Evolutionary conservation across 2,329 filamentous ascomycete species (phyloP), one percentile per base, ranked within the genome.

Genomic region (Aquanectria penicillioides): DNA sequence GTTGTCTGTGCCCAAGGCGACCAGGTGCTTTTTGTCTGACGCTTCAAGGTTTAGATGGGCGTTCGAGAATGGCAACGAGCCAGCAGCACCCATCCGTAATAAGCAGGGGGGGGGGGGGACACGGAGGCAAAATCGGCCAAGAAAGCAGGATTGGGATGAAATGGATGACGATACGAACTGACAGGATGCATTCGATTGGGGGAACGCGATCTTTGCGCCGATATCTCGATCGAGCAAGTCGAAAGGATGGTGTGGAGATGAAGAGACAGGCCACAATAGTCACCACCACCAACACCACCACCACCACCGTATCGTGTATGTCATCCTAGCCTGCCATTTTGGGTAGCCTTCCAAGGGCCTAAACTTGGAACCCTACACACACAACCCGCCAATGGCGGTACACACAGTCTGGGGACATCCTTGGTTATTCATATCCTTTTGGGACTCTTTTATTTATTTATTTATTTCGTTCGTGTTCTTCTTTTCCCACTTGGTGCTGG

Each of bases 281-380:
- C 28, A 57, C 33, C 53, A 55, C 40, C 60, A 55, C 50, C 47
- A 31, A 31, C 25, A 55, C 51, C 46, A 51, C 37, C 46, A 47
- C 44, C 56, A 56, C 29, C 33, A 49, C 36, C 22, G 44, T 43
- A 26, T 54, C 46, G 38, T 29, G 25, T 20, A 26, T 17, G 13
- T 9, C 47, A 29, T 17, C 47, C 34, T 26, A 29, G 36, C 44
- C n/a, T n/a, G n/a, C n/a, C 29, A n/a, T 48, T 23, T 31, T 18
- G 36, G 43, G 23, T 13, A n/a, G 33, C 26, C 31, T 11, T 33
- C 47, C 13, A 29, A 22, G 47, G 25, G 25, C 20, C 46, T 36
- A 46, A 40, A 33, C 40, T 51, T 46, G 25, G 40, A 52, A 47
- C 23, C 52, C 36, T 37, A n/a, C 33, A 10, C 18, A 26, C 29